A percentile compares a stretch with the other conserved stretches of the same genome.
Evolutionary conservation across 228 moss, liverwort and hornwort species (phyloP).

Genomic region (Sphagnum fallax): DNA sequence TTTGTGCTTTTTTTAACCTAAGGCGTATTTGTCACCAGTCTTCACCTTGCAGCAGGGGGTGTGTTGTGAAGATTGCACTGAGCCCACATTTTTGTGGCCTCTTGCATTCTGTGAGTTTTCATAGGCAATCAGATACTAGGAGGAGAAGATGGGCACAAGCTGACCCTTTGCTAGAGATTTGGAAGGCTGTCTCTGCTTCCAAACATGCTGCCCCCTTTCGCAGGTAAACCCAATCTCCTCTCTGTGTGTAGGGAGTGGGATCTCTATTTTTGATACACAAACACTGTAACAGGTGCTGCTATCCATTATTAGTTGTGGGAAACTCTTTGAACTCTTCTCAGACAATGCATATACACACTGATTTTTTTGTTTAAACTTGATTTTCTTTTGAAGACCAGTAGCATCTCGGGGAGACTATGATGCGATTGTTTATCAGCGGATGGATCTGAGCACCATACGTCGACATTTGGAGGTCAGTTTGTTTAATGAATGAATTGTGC

Average conservation of each 20-base stretch:
- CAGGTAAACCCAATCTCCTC: slow-evolving; percentile 12
- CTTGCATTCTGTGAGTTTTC: background rate
- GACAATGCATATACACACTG: background rate
- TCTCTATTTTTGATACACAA: no score
- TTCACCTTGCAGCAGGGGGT: no score
- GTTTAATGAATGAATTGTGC: background rate
- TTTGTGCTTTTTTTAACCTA: no score
- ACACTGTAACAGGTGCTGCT: background rate
- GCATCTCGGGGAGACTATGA: slow-evolving; percentile 47
- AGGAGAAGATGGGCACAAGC: slow-evolving; percentile 52
- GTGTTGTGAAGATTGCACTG: no score
- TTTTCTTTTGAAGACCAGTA: slow-evolving; percentile 23
- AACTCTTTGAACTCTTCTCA: background rate
- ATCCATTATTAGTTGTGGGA: background rate
- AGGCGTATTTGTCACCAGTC: no score
- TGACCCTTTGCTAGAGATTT: slow-evolving; percentile 40
- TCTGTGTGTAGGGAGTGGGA: no score
- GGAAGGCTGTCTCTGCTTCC: slow-evolving; percentile 50
- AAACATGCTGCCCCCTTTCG: slow-evolving; percentile 48
- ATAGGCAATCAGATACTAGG: slow-evolving; percentile 38
- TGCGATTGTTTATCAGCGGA: slow-evolving; percentile 30
- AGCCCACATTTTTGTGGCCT: no score
- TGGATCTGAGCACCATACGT: slow-evolving; percentile 49
- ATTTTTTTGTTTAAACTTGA: background rate
- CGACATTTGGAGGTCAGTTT: slow-evolving; percentile 32